Base-by-base conservation (phyloP, 306 rosid species). In the Acacia crassicarpa region DNA sequence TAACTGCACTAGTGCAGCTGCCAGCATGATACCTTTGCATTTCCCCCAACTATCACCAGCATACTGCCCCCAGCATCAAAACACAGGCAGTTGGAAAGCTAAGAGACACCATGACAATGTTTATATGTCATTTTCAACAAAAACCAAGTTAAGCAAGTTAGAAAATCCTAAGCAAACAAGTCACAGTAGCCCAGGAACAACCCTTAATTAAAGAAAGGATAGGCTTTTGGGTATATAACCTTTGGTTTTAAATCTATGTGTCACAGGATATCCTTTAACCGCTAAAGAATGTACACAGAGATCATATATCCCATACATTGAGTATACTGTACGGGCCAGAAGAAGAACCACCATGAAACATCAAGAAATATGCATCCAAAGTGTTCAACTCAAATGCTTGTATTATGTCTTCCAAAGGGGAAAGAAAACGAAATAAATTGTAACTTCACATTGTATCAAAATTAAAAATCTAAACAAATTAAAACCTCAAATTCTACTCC, bases 1-100 rank as follows among this genome's bases (percentile, higher is more conserved):
- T 94, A 85, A 92, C 97, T 92, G 98, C 97, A 94, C 97, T 87
- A 90, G 93, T 85, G 94, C 97, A 92, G 97, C 94, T 77, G 74
- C 91, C 86, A 87, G 87, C 76, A 86, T 90, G 94, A 92, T 89
- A 87, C 92, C 94, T 91, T 84, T 91, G 97, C 97, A 94, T 94
- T 84, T 91, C 94, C 91, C 88, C 94, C 78, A 84, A 91, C 91
- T 91, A 84, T 86, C 87, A 94, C 88, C 95, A 78, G 97, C 97
- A 94, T 94, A 90, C 97, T 93, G 82, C 90, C 90, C 91, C 85
- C 87, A 90, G 92, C 97, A 92, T 91, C 83, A 87, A 86, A 84
- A 87, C 79, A 78, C 67, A 83, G 67, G 83, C 78, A 76, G 87
- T 84, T 84, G 84, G 58, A 75, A 72, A 75, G 83, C 90, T 75